Evolutionary conservation across 2,329 filamentous ascomycete genomes (phyloP).

Genomic region (Sclerotinia borealis): DNA sequence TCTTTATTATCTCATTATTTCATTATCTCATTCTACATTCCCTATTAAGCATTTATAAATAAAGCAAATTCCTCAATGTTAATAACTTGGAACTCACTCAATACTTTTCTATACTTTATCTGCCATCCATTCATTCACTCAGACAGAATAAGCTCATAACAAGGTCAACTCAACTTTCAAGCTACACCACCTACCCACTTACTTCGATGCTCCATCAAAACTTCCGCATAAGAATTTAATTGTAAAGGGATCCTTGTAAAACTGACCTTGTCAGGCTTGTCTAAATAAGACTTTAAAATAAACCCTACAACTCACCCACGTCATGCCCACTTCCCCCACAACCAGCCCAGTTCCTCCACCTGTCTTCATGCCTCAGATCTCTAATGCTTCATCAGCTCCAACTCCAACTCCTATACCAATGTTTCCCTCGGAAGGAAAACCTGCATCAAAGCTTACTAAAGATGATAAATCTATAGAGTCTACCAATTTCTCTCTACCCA

Average conservation of each 20-base stretch:
- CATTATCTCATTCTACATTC: neutral
- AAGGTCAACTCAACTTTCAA: too few species aligned
- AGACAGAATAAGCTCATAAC: too few species aligned
- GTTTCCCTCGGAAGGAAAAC: conserved; percentile 5
- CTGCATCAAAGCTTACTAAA: neutral
- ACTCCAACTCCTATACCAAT: conserved; percentile 17
- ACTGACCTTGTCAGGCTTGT: conserved; percentile 12
- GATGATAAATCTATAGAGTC: neutral
- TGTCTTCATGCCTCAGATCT: conserved; percentile 25
- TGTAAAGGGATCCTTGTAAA: conserved; percentile 6
- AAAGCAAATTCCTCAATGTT: too few species aligned
- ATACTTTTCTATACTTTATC: too few species aligned
- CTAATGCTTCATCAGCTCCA: conserved; percentile 12
- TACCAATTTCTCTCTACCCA: conserved; percentile 41
- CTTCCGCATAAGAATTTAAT: too few species aligned
- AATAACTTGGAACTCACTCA: too few species aligned
- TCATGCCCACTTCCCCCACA: conserved; percentile 18
- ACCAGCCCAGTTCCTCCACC: conserved; percentile 20
- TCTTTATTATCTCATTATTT: neutral
- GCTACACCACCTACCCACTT: too few species aligned
- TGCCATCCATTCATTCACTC: too few species aligned
- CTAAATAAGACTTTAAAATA: neutral
- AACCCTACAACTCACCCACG: conserved; percentile 3
- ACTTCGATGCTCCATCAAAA: too few species aligned
- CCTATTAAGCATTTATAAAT: too few species aligned